Evolutionary conservation across 208 protist species (phyloP).

Genomic region (Crithidia acanthocephali): DNA sequence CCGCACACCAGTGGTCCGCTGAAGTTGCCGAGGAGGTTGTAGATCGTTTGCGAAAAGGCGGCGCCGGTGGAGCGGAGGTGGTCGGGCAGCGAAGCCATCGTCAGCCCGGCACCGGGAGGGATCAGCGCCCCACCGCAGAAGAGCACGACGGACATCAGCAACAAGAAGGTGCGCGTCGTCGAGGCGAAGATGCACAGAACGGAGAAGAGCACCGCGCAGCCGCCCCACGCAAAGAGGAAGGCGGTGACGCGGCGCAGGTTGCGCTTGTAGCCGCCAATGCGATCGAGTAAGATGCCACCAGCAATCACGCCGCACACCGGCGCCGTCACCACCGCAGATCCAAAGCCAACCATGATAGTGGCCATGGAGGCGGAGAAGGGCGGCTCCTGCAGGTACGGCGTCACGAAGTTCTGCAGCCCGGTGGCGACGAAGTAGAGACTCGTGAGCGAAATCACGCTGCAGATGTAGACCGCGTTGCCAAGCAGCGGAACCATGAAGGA

Average conservation of each 20-base stretch:
- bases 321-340: constrained; percentile 73
- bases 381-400: constrained; percentile 80
- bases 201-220: constrained; percentile 59
- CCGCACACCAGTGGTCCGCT: constrained; percentile 89
- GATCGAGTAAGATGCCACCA: constrained; percentile 87
- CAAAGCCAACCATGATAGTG: constrained; percentile 86
- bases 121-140: constrained; percentile 90
- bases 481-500: constrained; percentile 33
- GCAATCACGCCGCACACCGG: constrained; percentile 85
- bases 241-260: constrained; percentile 66
- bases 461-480: constrained; percentile 75
- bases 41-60: constrained; percentile 86
- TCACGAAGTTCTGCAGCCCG: constrained; percentile 92
- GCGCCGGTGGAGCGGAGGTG: constrained; percentile 65
- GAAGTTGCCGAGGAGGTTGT: constrained; percentile 91
- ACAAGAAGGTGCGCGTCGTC: constrained; percentile 66
- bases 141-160: constrained; percentile 84
- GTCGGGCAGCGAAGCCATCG: constrained; percentile 73
- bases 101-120: constrained; percentile 74
- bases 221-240: constrained; percentile 64
- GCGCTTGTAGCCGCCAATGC: constrained; percentile 81
- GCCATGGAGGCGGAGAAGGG: constrained; percentile 84
- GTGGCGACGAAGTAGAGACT: constrained; percentile 93
- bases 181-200: constrained; percentile 80
- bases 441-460: constrained; percentile 80